Evolutionary conservation across 306 rosid genomes (phyloP).

Genomic region (Cyamopsis tetragonoloba): DNA sequence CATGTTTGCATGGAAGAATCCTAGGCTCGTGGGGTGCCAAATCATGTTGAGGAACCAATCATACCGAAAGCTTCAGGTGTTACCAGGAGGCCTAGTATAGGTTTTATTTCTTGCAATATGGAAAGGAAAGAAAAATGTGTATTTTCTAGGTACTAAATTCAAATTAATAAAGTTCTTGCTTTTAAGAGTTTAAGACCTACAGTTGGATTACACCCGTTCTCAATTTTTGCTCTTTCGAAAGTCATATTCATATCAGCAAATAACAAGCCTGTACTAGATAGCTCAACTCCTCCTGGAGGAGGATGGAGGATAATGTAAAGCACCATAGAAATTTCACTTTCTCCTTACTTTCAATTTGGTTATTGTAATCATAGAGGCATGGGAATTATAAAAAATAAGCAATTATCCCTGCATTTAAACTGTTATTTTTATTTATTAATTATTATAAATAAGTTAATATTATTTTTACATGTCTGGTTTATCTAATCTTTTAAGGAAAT

Average conservation of each 20-base stretch:
- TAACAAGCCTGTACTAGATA: background rate
- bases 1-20: background rate
- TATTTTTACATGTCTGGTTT: background rate
- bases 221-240: background rate
- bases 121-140: background rate
- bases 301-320: background rate
- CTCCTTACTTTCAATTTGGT: background rate
- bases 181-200: background rate
- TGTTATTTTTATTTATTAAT: background rate
- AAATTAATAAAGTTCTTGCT: background rate
- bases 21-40: background rate
- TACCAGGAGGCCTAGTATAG: background rate
- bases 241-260: background rate
- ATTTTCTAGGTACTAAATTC: background rate
- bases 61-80: background rate
- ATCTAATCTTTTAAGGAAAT: constrained; percentile 7
- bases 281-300: background rate
- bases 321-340: background rate
- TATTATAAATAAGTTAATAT: background rate
- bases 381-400: background rate
- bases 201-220: background rate
- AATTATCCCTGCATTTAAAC: background rate
- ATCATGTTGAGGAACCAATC: background rate
- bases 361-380: constrained; percentile 1
- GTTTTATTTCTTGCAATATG: background rate